Base-by-base conservation (phyloP, 192 early-diverging fungal species). In the Chytriomyces hyalinus region DNA sequence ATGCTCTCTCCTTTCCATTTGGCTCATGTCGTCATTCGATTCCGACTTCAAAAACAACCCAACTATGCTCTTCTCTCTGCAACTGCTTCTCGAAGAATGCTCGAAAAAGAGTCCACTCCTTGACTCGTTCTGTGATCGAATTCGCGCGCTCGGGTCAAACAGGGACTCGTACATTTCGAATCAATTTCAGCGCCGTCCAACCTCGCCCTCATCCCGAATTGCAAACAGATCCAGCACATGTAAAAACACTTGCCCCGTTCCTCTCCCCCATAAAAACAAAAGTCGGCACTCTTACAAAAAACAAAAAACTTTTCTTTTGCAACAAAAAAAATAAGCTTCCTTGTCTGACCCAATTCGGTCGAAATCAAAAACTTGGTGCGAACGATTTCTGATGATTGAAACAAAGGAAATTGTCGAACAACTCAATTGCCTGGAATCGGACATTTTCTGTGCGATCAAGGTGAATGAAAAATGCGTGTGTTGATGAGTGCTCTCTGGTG, bases 401-500 rank as follows among this genome's bases (percentile, higher is more conserved):
- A 86, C 88, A 65, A 73, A 80, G 3, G 83, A 78, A 0, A 85
- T 94, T 63, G 92, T 90, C 0, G 82, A 87, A 49, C 92, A 94
- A 60, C 76, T 94, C 26, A 92, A 89, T 8, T 85, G 80, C 47
- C 80, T 92, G 8, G 93, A 93, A 65, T 85, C 77, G 45, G 83
- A 87, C 44, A 82, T 92, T 9, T 93, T 94, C 75, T 65, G 77
- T 60, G 83, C 84, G 61, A 90, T 94, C 59, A 85, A 90, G 86
- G 91, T 90, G 76, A 53, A 43, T n/a, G 50, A 53, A 36, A 36
- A 36, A 36, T 36, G 36, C 36, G 36, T 36, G 36, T 36, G 24
- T 26, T 36, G 24, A 26, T n/a, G 36, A 36, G 36, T 36, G 36
- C 36, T 36, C 36, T 26, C 24, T 26, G 24, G 24, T 26, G 24